Evolutionary conservation across 305 asterid species (phyloP), one percentile per base, ranked within the genome.

Genomic region (Fraxinus nigra): DNA sequence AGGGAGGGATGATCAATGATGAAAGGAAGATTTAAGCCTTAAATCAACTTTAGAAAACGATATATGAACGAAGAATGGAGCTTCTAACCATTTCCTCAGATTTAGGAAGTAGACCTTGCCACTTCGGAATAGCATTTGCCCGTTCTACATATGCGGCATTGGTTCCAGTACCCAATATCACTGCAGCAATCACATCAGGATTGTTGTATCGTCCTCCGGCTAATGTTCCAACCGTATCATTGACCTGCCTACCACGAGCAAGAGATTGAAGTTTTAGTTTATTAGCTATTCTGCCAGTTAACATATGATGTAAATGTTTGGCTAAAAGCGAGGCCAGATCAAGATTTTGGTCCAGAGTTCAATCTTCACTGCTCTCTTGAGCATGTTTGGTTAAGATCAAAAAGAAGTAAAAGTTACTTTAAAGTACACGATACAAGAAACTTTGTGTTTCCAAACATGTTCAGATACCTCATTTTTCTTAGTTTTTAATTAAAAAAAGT

Each of bases 201-300:
- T 90, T 75, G 79, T 72, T 85, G 83, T 91, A 94, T 30, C 93
- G 87, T 34, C 98, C 98, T 67, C 94, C 90, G 35, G 98, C 99
- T 88, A 94, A 88, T 46, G 99, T 94, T 75, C 99, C 99, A 51
- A 96, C 98, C 0, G 98, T 93, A 83, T 96, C 99, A 81, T 96
- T 96, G 32, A 95, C 90, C 98, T 95, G 82, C 79, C 84, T 75
- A 20, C 51, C 67, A 8, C 40, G 76, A 84, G 46, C 74, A 65
- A 37, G 54, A 69, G n/a, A 67, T 26, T 28, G 9, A 67, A 65
- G 18, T 67, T 26, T 4, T 28, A 28, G 18, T 67, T 24, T 67
- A 65, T 26, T 65, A 65, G 16, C 6, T 8, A 24, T 65, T 65
- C 73, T 65, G 9, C 6, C 35, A 65, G 74, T 67, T 4, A 8